phyloP scores from a whole-genome alignment of 2,329 filamentous ascomycete genomes.

The Aotearoamyces nothofagi region DNA sequence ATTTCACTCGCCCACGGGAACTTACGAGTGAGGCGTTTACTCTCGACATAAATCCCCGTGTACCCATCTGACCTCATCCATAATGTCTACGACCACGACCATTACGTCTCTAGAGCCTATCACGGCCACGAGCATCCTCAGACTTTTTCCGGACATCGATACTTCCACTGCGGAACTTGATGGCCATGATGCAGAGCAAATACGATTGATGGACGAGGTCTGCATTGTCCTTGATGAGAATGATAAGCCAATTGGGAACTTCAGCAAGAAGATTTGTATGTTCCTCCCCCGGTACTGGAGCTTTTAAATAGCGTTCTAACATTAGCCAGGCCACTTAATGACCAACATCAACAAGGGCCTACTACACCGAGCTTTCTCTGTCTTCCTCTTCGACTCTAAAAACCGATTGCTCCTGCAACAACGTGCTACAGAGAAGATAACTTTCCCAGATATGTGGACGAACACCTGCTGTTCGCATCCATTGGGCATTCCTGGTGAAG shows the following conservation, averaged over 20 bases:
- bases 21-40: too few species aligned
- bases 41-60: too few species aligned
- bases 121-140: constrained; percentile 73
- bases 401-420: constrained; percentile 92
- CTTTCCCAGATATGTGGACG: constrained; percentile 98
- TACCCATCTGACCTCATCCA: constrained; percentile 3
- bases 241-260: constrained; percentile 84
- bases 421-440: constrained; percentile 92
- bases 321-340: constrained; percentile 75
- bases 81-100: constrained; percentile 26
- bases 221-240: constrained; percentile 94
- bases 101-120: constrained; percentile 42
- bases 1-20: too few species aligned
- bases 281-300: constrained; percentile 11
- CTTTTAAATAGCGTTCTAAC: constrained; percentile 8
- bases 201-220: constrained; percentile 94
- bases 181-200: constrained; percentile 95
- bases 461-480: constrained; percentile 99
- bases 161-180: constrained; percentile 58
- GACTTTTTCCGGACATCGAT: constrained; percentile 74
- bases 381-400: constrained; percentile 91
- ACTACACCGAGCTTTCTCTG: constrained; percentile 91
- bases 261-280: constrained; percentile 94
- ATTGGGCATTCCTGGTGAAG: constrained; percentile 81
- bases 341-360: constrained; percentile 94